Percentiles rank a stretch among this genome's conserved stretches.
Conservation (phyloP, 352 stramenopile species). For the Pythium angustatum region DNA sequence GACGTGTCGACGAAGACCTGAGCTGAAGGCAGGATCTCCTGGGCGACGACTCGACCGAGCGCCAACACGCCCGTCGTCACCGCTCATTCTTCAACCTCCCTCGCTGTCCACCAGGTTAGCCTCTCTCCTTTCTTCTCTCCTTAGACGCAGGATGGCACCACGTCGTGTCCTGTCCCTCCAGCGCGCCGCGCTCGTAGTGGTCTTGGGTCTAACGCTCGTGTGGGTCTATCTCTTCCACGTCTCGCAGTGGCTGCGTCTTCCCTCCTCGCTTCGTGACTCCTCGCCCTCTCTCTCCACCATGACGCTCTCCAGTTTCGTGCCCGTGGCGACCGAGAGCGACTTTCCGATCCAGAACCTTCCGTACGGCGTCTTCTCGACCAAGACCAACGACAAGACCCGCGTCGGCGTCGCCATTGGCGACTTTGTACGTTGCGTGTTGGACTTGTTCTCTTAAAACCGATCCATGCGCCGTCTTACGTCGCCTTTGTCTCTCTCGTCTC, state of each 20-base stretch:
- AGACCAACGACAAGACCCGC: constrained; percentile 62
- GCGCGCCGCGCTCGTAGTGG: not conserved
- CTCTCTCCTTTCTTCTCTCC: not conserved
- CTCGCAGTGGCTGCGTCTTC: constrained; percentile 8
- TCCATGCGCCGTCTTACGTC: too few species aligned
- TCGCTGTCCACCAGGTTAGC: constrained; percentile 19
- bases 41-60: not conserved
- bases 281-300: constrained; percentile 6
- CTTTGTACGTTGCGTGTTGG: constrained; percentile 43
- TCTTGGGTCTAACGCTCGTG: constrained; percentile 23
- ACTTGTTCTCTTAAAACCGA: too few species aligned
- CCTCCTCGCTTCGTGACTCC: not conserved
- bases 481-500: too few species aligned
- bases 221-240: constrained; percentile 16
- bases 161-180: not conserved
- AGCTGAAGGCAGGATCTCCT: constrained; percentile 19
- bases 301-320: constrained; percentile 60
- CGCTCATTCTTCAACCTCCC: constrained; percentile 32
- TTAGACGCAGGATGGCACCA: not conserved
- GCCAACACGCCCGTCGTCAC: not conserved
- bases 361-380: constrained; percentile 93
- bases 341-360: constrained; percentile 96
- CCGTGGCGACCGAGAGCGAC: constrained; percentile 63
- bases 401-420: constrained; percentile 85
- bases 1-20: constrained; percentile 25